Conservation (phyloP, 805 yeast genomes). For the Osmozyma mogii region DNA sequence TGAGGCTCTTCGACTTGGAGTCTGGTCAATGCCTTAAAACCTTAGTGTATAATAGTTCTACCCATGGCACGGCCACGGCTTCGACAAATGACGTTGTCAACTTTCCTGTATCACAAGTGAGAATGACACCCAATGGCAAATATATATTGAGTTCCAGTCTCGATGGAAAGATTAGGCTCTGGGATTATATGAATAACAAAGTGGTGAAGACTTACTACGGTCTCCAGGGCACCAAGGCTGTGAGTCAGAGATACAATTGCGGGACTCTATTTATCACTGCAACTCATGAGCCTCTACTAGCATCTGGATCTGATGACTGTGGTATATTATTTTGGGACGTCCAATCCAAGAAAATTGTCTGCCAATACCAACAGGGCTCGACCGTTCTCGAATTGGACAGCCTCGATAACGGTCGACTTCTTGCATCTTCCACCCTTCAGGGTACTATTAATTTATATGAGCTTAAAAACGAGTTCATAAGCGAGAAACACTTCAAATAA, state of each 20-base stretch:
- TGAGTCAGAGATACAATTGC: slow-evolving; percentile 48
- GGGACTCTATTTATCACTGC: slow-evolving; percentile 42
- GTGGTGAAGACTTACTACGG: slow-evolving; percentile 67
- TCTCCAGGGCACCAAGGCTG: slow-evolving; percentile 16
- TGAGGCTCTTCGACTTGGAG: slow-evolving; percentile 80
- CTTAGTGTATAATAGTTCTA: slow-evolving; percentile 64
- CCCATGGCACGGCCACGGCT: slow-evolving; percentile 52
- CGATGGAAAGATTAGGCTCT: slow-evolving; percentile 70
- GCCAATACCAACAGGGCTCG: slow-evolving; percentile 12
- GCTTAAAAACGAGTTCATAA: no score
- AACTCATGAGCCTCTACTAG: slow-evolving; percentile 32
- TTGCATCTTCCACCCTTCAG: slow-evolving; percentile 22
- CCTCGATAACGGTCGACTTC: slow-evolving; percentile 25
- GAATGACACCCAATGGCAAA: slow-evolving; percentile 73
- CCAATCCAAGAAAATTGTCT: slow-evolving; percentile 46
- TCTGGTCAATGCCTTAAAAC: slow-evolving; percentile 92
- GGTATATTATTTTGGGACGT: slow-evolving; percentile 59
- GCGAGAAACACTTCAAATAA: no score
- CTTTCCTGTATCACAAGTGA: slow-evolving; percentile 70
- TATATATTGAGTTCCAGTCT: slow-evolving; percentile 70
- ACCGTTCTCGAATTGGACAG: slow-evolving; percentile 38
- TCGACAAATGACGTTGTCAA: slow-evolving; percentile 40
- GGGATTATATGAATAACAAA: slow-evolving; percentile 80
- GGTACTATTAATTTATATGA: slow-evolving; percentile 18
- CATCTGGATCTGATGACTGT: slow-evolving; percentile 55